These are phyloP conservation scores for Calonectria pseudoreteaudii DNA, from an alignment of 2,329 filamentous ascomycete species.

Conservation along the genomic window DNA sequence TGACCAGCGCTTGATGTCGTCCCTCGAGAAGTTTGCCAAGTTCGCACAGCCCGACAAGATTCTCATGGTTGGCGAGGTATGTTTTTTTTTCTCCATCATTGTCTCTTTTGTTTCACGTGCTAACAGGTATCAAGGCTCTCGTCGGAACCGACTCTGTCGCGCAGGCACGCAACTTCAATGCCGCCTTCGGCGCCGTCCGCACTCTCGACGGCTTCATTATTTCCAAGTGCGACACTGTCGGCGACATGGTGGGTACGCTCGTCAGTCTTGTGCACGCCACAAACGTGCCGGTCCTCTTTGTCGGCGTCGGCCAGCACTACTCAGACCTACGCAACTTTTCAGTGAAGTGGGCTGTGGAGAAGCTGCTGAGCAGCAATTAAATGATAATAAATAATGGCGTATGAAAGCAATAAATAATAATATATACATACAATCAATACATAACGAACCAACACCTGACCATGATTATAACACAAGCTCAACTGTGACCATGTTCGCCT, in stretches of 20 bases:
- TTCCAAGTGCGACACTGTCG: constrained; percentile 97
- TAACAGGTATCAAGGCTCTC: constrained; percentile 68
- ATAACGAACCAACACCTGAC: not conserved
- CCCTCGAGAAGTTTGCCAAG: constrained; percentile 96
- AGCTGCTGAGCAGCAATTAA: constrained; percentile 67
- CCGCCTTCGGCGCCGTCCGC: constrained; percentile 84
- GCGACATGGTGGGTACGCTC: constrained; percentile 97
- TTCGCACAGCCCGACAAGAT: constrained; percentile 98
- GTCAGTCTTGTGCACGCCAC: constrained; percentile 98
- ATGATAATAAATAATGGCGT: not conserved
- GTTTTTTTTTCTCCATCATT: constrained; percentile 41
- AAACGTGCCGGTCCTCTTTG: constrained; percentile 93
- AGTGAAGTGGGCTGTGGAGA: constrained; percentile 77
- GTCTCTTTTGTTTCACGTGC: not conserved
- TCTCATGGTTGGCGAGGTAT: constrained; percentile 83
- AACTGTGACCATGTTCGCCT: too few species aligned
- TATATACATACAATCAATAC: constrained; percentile 25
- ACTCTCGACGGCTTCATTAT: constrained; percentile 97
- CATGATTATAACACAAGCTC: not conserved
- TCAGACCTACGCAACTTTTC: constrained; percentile 76
- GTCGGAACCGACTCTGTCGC: constrained; percentile 96
- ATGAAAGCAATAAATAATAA: constrained; percentile 13
- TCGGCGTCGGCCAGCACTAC: constrained; percentile 80
- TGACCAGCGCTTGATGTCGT: constrained; percentile 95
- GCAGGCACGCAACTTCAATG: constrained; percentile 96